These are phyloP conservation scores for Gentiana straminea DNA, from an alignment of 257 asterid species.

Conservation along the genomic window DNA sequence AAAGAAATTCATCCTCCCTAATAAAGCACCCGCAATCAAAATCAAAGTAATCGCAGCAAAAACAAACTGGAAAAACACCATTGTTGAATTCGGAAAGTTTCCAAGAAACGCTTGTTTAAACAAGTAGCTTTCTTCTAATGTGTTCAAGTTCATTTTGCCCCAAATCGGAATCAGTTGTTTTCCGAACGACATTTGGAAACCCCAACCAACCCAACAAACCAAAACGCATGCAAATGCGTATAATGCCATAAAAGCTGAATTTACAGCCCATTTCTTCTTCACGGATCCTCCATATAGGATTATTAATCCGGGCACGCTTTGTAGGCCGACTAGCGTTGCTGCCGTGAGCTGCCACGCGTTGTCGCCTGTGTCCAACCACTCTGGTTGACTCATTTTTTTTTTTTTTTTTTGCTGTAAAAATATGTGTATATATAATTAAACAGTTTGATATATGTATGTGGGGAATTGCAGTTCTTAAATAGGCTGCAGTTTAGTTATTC, in stretches of 20 bases:
- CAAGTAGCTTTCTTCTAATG: slow-evolving; percentile 38
- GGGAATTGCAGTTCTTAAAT: no score
- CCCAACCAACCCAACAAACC: slow-evolving; percentile 70
- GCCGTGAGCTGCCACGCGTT: slow-evolving; percentile 69
- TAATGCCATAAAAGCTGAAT: slow-evolving; percentile 67
- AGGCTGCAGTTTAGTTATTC: no score
- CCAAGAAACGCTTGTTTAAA: slow-evolving; percentile 32
- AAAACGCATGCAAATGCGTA: slow-evolving; percentile 60
- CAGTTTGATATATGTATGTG: no score
- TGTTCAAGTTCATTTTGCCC: slow-evolving; percentile 34
- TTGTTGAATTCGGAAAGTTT: slow-evolving; percentile 47
- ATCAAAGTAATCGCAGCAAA: slow-evolving; percentile 62
- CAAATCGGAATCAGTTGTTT: slow-evolving; percentile 39
- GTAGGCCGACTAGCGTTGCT: slow-evolving; percentile 50
- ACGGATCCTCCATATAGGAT: slow-evolving; percentile 59
- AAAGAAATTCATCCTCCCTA: slow-evolving; percentile 58
- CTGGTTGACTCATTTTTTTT: slow-evolving; percentile 10
- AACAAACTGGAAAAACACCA: slow-evolving; percentile 63
- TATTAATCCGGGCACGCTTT: slow-evolving; percentile 58
- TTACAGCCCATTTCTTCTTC: slow-evolving; percentile 67
- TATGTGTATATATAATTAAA: no score
- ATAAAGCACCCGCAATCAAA: slow-evolving; percentile 50
- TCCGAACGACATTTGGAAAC: slow-evolving; percentile 45
- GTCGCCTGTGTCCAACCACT: slow-evolving; percentile 59
- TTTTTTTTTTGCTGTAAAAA: no score